Evolutionary conservation across 768 basidiomycete species (phyloP), one percentile per base, ranked within the genome.

Genomic region (Trametes cinnabarina): DNA sequence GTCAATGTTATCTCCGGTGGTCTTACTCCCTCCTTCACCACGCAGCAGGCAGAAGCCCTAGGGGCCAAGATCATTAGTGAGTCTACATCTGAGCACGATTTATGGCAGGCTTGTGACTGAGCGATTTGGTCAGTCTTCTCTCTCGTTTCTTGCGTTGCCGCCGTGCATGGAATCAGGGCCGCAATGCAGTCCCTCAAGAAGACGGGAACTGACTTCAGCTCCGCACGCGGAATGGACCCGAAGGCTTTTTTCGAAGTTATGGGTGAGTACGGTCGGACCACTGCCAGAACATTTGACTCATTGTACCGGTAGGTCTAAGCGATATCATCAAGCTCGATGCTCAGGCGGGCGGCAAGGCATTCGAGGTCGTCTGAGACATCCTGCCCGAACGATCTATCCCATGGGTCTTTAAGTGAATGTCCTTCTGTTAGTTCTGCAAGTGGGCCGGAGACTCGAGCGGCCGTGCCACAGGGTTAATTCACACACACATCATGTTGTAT

Each of bases 1-100:
- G 87, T 90, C 40, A 90, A 90, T 60, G 88, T 90, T 19, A 89
- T 90, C 60, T 88, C 87, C 6, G 88, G 88, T 39, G 88, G 88
- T 17, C 74, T 90, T 43, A 89, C 88, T 0, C 88, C 88, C 7
- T 83, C 86, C 5, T 89, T 89, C 68, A 90, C 87, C 1, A 79
- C 75, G 54, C 71, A 82, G 49, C 84, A 90, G 67, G 88, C 87
- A 0, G 88, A 89, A 69, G 73, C 72, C 17, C 77, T 81, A 67
- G 88, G 88, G 19, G 87, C 87, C 32, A 90, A 89, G 69, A 83
- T 90, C 49, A 89, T 90, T 70, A 89, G 88, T 88, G 58, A 68
- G 85, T 74, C 14, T n/a, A n/a, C n/a, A n/a, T n/a, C n/a, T n/a
- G n/a, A n/a, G n/a, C n/a, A n/a, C n/a, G n/a, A n/a, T n/a, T n/a